Evolutionary conservation across 2,329 filamentous ascomycete species (phyloP).

Genomic region (Simplicillium aogashimaense): DNA sequence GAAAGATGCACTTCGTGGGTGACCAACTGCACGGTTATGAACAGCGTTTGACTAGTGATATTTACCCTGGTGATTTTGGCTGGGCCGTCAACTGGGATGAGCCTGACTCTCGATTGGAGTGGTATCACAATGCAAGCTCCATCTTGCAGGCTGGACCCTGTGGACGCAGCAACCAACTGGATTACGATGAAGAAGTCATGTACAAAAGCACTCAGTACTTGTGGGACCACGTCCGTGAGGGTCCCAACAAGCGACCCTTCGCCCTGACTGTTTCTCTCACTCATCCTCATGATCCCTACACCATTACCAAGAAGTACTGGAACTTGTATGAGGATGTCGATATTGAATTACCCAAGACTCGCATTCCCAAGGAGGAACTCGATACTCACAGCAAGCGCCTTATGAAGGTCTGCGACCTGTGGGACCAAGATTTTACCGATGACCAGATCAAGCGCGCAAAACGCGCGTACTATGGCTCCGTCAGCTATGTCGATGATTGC

Average conservation of each 20-base stretch:
- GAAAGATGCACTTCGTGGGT: constrained; percentile 97
- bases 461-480: constrained; percentile 84
- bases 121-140: constrained; percentile 94
- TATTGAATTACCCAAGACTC: constrained; percentile 70
- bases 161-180: constrained; percentile 86
- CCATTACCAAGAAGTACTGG: constrained; percentile 90
- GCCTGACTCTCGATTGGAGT: constrained; percentile 75
- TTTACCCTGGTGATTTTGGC: constrained; percentile 89
- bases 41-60: constrained; percentile 84
- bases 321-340: constrained; percentile 83
- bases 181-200: constrained; percentile 96
- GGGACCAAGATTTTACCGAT: constrained; percentile 72
- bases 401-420: constrained; percentile 77
- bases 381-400: constrained; percentile 82
- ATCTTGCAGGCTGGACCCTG: constrained; percentile 84
- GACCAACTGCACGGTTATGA: constrained; percentile 94
- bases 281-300: constrained; percentile 91
- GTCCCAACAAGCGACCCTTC: constrained; percentile 65
- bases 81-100: constrained; percentile 96
- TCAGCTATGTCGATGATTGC: constrained; percentile 90
- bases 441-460: constrained; percentile 80
- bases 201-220: constrained; percentile 82
- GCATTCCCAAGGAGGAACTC: constrained; percentile 69
- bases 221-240: constrained; percentile 81
- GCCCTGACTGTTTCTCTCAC: constrained; percentile 86